Evolutionary conservation across 202 grass and related monocot species (phyloP).

Genomic region (Carex arenaria): DNA sequence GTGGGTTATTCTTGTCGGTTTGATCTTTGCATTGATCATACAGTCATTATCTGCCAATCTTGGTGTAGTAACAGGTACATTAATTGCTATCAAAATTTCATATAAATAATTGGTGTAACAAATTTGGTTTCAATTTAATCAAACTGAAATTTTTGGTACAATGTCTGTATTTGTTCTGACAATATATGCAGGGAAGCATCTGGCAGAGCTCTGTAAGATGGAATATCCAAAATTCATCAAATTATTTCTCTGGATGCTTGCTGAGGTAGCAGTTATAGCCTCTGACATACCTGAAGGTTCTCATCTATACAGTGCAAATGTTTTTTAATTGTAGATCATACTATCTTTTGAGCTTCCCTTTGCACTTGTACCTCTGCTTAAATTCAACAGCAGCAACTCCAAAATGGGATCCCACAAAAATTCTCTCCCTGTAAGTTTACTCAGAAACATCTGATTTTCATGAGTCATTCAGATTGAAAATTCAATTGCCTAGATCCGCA

Average conservation of each 20-base stretch:
- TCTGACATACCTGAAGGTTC: conserved; percentile 80
- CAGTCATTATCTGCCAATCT: conserved; percentile 70
- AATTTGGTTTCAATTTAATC: no score
- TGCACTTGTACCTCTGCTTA: conserved; percentile 57
- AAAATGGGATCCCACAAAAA: conserved; percentile 48
- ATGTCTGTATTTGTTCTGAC: no score
- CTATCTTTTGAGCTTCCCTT: conserved; percentile 67
- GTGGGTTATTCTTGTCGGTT: conserved; percentile 68
- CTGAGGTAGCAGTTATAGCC: conserved; percentile 69
- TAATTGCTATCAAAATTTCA: no score
- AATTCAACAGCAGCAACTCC: conserved; percentile 51
- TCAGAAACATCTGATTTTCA: not conserved
- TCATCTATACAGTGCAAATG: not conserved
- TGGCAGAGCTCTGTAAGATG: conserved; percentile 24
- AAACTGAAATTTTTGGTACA: no score
- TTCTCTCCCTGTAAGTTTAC: conserved; percentile 42
- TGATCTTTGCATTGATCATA: conserved; percentile 65
- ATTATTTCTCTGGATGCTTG: conserved; percentile 48
- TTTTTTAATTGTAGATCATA: conserved; percentile 41
- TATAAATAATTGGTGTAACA: no score
- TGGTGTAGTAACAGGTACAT: conserved; percentile 61
- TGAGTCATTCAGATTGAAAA: not conserved
- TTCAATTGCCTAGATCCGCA: not conserved
- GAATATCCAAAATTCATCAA: conserved; percentile 45
- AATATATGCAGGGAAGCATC: conserved; percentile 27